Base-by-base conservation (phyloP, 768 basidiomycete genomes). In the Sarcodon aspratus region DNA sequence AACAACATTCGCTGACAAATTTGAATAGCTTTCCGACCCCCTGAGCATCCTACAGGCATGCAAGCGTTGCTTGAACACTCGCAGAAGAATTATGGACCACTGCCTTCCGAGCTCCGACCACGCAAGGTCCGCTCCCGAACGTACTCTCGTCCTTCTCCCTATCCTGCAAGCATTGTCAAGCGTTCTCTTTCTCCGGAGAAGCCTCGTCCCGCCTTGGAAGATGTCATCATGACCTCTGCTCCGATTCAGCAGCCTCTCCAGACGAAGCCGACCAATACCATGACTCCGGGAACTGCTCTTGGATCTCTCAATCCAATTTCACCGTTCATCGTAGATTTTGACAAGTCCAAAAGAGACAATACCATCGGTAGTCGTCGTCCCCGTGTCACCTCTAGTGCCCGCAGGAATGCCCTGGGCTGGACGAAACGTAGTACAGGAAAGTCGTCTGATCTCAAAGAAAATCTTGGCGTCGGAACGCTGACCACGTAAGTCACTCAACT, bases 21-120 rank as follows among this genome's bases (percentile, higher is more conserved):
- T 33, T 35, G 21, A 49, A 15, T 53, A 87, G 86, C 82, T 2
- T 89, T 88, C 62, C 65, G 80, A 43, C 85, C 85, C 31, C 86
- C 85, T 3, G 62, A 64, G 3, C 71, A 85, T 54, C 76, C 75
- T 4, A 67, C 70, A 6, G 80, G 74, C 7, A 88, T 89, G 80
- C 75, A 76, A 54, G 85, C 84, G 0, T 65, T 90, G 48, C 67
- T 89, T 1, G 75, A 85, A 47, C 78, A 86, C 46, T 88, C 85
- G 1, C 66, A 85, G 34, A 72, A 84, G 62, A 83, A 69, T 47
- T 89, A 76, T 46, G 76, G 79, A 0, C 82, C 84, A 6, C 74
- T 89, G n/a, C 80, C 87, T 0, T 79, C 78, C 0, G 84, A 87
- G 45, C 70, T 86, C 15, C 76, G 79, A 6, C 72, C 73, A 21